A percentile compares a stretch with the other conserved stretches of the same genome.
These are phyloP conservation scores for Thelephora ganbajun DNA, from an alignment of 768 basidiomycete species.

Conservation along the genomic window DNA sequence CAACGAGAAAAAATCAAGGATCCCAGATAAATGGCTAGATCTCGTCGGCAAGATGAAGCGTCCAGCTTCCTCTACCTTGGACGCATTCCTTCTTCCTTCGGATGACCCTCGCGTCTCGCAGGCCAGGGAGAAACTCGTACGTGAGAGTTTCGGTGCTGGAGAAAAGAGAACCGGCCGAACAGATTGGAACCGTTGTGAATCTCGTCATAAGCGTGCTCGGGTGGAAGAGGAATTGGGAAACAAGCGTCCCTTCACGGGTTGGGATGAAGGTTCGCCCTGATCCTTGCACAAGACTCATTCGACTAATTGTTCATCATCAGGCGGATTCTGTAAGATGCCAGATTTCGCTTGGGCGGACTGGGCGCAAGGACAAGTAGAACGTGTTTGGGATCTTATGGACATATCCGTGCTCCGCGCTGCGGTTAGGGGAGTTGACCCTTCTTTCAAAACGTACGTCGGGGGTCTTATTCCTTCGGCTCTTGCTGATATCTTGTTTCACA, in stretches of 20 bases:
- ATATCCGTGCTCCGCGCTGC: conserved; percentile 78
- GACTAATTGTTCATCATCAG: conserved; percentile 20
- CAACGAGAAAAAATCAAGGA: conserved; percentile 40
- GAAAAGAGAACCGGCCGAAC: conserved; percentile 61
- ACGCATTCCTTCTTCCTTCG: conserved; percentile 81
- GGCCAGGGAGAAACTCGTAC: conserved; percentile 73
- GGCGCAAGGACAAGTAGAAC: conserved; percentile 84
- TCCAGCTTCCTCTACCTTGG: conserved; percentile 78
- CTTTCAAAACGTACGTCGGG: conserved; percentile 69
- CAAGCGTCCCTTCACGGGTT: conserved; percentile 78
- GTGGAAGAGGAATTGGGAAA: conserved; percentile 71
- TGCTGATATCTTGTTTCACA: conserved; percentile 15
- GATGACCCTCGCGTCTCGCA: conserved; percentile 89
- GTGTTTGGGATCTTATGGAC: conserved; percentile 93
- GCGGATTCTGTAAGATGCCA: conserved; percentile 70
- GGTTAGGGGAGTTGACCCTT: conserved; percentile 67
- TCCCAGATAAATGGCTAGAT: conserved; percentile 60
- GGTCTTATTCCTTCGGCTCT: neutral
- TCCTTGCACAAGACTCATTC: neutral
- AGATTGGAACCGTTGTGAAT: conserved; percentile 90
- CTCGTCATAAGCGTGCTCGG: conserved; percentile 78
- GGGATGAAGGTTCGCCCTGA: conserved; percentile 65
- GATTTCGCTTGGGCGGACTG: conserved; percentile 93
- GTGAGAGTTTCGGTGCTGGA: conserved; percentile 45
- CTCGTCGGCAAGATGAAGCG: conserved; percentile 54